Base-by-base conservation (phyloP, 306 rosid genomes). In the Arachis hypogaea region DNA sequence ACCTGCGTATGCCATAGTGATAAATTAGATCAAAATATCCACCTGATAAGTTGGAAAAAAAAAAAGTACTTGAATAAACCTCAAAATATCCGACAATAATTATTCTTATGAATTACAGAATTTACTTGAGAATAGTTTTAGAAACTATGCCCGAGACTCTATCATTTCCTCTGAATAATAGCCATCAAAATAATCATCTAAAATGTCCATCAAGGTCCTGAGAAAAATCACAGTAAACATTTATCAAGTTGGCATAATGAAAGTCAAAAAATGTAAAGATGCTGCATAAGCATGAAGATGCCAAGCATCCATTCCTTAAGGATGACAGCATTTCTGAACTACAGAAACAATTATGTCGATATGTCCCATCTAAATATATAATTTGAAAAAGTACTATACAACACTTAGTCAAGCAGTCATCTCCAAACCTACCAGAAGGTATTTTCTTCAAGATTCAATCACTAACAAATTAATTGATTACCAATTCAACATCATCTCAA, bases 111-210 rank as follows among this genome's bases (percentile, higher is more conserved):
- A 59, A 57, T 64, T 78, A 12, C 45, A 73, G 61, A 70, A 80
- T 73, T 74, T 55, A 63, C 45, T 65, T 47, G 58, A 57, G 57
- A 6, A 61, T 18, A 59, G 70, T 72, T 69, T 52, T 76, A 59
- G 47, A 85, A 74, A 71, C 40, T 64, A 73, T 77, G 90, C 99
- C 93, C 92, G 99, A 69, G 98, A 95, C 77, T 95, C 99, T 74
- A 92, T 82, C 99, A 95, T 95, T 86, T 95, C 98, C 85, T 95
- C 99, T 45, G 99, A 90, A 88, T 90, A 95, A 87, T 95, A 95
- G 71, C 99, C 99, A 77, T 92, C 97, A 81, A 95, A 95, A 85
- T 95, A 95, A 84, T 95, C 99, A 78, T 95, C 98, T 41, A 95
- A 83, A 72, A 95, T 86, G 62, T 97, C 98, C 93, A 92, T 69